Percentiles rank a stretch among this genome's conserved stretches.
Conservation (phyloP, 2,329 filamentous ascomycete genomes). For the Calycina herbarum region DNA sequence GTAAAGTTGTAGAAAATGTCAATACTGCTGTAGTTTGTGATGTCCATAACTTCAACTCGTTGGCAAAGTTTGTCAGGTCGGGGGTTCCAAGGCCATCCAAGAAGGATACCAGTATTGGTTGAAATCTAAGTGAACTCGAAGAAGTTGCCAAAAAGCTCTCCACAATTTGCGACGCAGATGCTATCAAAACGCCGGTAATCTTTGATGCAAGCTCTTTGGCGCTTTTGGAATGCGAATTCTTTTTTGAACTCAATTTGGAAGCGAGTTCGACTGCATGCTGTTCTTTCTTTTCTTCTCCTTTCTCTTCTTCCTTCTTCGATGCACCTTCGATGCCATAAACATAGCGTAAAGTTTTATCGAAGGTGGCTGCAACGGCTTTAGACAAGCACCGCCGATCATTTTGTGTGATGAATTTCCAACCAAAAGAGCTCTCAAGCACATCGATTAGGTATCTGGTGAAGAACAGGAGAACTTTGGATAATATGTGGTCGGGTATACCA, state of each 20-base stretch:
- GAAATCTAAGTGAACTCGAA: slow-evolving; percentile 70
- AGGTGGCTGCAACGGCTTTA: slow-evolving; percentile 64
- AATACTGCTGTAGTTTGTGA: slow-evolving; percentile 66
- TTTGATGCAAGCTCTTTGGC: slow-evolving; percentile 15
- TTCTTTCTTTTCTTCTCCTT: too few relatives aligned
- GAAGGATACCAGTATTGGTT: slow-evolving; percentile 73
- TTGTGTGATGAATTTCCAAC: slow-evolving; percentile 76
- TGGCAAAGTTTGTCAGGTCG: slow-evolving; percentile 61
- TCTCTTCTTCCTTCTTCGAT: background rate
- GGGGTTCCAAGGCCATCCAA: slow-evolving; percentile 60
- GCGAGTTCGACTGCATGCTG: background rate
- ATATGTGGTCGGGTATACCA: slow-evolving; percentile 74
- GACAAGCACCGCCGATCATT: slow-evolving; percentile 70
- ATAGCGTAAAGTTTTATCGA: slow-evolving; percentile 70
- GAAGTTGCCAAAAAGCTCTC: slow-evolving; percentile 74
- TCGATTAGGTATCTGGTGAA: slow-evolving; percentile 77
- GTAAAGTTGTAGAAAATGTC: slow-evolving; percentile 64
- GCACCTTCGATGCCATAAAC: slow-evolving; percentile 73
- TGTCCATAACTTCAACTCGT: slow-evolving; percentile 54
- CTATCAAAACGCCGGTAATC: slow-evolving; percentile 52
- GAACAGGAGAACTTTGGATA: slow-evolving; percentile 69
- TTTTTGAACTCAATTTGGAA: background rate
- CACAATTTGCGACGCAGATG: slow-evolving; percentile 73
- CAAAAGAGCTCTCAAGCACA: slow-evolving; percentile 80
- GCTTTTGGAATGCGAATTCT: background rate